These are phyloP conservation scores for Colletotrichum truncatum DNA, from an alignment of 2,329 filamentous ascomycete genomes.

Conservation along the genomic window DNA sequence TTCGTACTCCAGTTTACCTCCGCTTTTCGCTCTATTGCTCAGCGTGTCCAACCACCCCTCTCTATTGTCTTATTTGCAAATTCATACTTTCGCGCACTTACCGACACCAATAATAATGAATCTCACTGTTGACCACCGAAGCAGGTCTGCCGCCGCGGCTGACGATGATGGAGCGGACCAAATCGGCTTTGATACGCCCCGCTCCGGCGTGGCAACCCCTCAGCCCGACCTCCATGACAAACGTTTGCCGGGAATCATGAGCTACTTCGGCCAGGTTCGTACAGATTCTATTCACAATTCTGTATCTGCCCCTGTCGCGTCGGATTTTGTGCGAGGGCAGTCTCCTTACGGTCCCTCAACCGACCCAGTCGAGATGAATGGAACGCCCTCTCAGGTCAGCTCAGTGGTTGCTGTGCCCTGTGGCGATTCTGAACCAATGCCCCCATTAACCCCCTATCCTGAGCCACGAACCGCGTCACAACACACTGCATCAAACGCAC, in stretches of 20 bases:
- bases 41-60: slow-evolving; percentile 8
- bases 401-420: slow-evolving; percentile 26
- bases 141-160: slow-evolving; percentile 61
- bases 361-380: slow-evolving; percentile 22
- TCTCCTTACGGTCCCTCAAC: slow-evolving; percentile 28
- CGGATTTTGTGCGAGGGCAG: slow-evolving; percentile 26
- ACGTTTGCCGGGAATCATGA: slow-evolving; percentile 93
- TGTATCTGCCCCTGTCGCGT: slow-evolving; percentile 44
- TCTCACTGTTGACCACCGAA: slow-evolving; percentile 60
- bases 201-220: slow-evolving; percentile 91
- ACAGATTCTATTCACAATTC: slow-evolving; percentile 64
- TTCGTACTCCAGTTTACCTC: slow-evolving; percentile 10
- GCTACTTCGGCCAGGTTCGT: slow-evolving; percentile 99
- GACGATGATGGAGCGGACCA: slow-evolving; percentile 80
- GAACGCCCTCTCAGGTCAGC: slow-evolving; percentile 24
- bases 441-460: slow-evolving; percentile 17
- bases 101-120: slow-evolving; percentile 41
- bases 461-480: slow-evolving; percentile 10
- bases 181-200: slow-evolving; percentile 85
- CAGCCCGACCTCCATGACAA: slow-evolving; percentile 95
- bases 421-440: slow-evolving; percentile 29
- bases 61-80: slow-evolving; percentile 17
- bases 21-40: slow-evolving; percentile 25
- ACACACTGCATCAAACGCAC: slow-evolving; percentile 20
- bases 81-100: slow-evolving; percentile 26